Evolutionary conservation across 164 flowering plant genomes (phyloP), one percentile per base, ranked within the genome.

Genomic region (Annona squamosa): DNA sequence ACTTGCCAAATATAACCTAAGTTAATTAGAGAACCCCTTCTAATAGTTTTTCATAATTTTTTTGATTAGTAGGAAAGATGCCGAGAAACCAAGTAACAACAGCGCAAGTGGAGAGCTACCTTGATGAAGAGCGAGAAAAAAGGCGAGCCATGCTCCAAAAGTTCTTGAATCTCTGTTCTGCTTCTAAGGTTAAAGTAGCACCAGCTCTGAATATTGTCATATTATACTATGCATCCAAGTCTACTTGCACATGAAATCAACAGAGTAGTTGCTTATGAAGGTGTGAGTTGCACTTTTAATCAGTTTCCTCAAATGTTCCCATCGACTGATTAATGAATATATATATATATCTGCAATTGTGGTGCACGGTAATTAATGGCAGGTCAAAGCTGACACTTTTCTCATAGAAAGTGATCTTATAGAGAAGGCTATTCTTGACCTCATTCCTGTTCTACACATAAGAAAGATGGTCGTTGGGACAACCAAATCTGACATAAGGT

Each of bases 301-400:
- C 59, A 2, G 9, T 52, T 16, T 52, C 0, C 9, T 52, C 59
- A 10, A 52, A 9, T 16, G 7, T 52, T 26, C 37, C 37, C 37
- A 26, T 26, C 37, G 37, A 26, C 37, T 26, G 37, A 26, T 16
- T 52, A 52, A 52, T 52, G 59, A 2, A 2, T 12, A 52, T 52
- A 52, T 52, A 26, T 26, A 26, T 26, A 26, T 26, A 26, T 26
- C 37, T 26, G 37, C 37, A 4, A 52, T 16, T 4, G 59, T 7
- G 9, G 59, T 52, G 13, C 59, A 52, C 13, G 59, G 13, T 48
- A 52, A 52, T 7, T 7, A 52, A 52, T 65, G 18, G 68, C 84
- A 90, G 92, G 91, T 86, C 46, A 84, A 83, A 64, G 92, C 78
- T 37, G 98, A 92, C 4, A 89, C 96, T 37, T 63, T 90, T 43